A percentile compares a stretch with the other conserved stretches of the same genome.
phyloP scores from a whole-genome alignment of 2,329 filamentous ascomycete species.

The Aspergillus pseudoviridinutans region DNA sequence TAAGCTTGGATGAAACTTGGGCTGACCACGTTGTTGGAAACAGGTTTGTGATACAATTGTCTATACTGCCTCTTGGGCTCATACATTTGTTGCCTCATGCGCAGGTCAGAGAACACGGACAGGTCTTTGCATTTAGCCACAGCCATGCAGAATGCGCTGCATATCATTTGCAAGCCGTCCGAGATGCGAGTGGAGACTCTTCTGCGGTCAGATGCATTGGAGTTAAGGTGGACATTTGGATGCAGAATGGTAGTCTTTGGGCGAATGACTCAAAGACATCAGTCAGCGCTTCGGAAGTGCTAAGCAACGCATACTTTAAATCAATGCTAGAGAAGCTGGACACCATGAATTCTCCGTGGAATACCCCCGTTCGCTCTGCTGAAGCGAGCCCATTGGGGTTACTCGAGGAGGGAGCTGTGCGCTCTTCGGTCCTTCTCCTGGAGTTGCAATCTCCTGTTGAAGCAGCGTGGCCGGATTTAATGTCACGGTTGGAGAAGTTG shows the following conservation, averaged over 20 bases:
- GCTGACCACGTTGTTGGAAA: not conserved
- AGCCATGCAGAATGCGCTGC: slow-evolving; percentile 9
- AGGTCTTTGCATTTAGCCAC: not conserved
- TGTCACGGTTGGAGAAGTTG: slow-evolving; percentile 16
- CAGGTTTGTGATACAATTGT: slow-evolving; percentile 1
- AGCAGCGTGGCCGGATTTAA: slow-evolving; percentile 15
- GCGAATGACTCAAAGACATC: slow-evolving; percentile 13
- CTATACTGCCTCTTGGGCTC: not conserved
- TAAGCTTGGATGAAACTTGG: not conserved
- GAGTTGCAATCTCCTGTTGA: slow-evolving; percentile 17
- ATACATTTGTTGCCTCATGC: not conserved
- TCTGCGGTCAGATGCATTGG: slow-evolving; percentile 24
- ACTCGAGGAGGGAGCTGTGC: slow-evolving; percentile 7
- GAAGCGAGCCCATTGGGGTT: slow-evolving; percentile 2
- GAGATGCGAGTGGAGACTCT: slow-evolving; percentile 18
- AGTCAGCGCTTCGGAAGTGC: slow-evolving; percentile 11
- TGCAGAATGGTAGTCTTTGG: slow-evolving; percentile 19
- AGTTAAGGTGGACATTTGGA: slow-evolving; percentile 23
- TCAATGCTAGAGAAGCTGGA: slow-evolving; percentile 18
- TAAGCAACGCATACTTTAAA: slow-evolving; percentile 20
- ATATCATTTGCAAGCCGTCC: slow-evolving; percentile 14
- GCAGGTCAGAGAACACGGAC: not conserved
- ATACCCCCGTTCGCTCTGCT: not conserved
- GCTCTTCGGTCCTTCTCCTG: slow-evolving; percentile 22
- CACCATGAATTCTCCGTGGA: slow-evolving; percentile 2